Evolutionary conservation across 2,329 filamentous ascomycete genomes (phyloP).

Genomic region (Scleromitrula shiraiana): DNA sequence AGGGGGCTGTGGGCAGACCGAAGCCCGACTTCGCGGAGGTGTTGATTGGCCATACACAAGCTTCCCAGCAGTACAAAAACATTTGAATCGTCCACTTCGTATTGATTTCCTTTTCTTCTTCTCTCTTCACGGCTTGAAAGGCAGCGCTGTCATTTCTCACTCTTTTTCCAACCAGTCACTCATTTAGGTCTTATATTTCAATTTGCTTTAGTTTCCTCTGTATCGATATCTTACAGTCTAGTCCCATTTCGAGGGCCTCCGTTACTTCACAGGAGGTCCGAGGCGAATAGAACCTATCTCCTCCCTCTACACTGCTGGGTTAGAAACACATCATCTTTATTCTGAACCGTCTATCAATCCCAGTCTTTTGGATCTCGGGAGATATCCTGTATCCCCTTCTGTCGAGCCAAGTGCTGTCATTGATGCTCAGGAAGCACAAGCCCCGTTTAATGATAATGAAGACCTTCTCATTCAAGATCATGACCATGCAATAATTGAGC

Average conservation of each 20-base stretch:
- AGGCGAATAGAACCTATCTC: constrained; percentile 3
- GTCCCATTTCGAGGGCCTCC: background rate
- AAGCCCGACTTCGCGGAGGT: background rate
- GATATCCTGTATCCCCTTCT: background rate
- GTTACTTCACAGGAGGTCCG: constrained; percentile 2
- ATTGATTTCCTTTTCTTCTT: background rate
- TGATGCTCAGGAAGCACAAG: background rate
- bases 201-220: background rate
- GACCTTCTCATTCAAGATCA: background rate
- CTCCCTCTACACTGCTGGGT: background rate
- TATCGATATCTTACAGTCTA: background rate
- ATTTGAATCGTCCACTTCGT: background rate
- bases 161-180: background rate
- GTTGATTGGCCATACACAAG: background rate
- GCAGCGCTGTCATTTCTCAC: background rate
- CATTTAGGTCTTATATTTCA: background rate
- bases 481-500: background rate
- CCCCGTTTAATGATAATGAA: background rate
- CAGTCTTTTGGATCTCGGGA: constrained; percentile 5
- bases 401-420: background rate
- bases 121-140: constrained; percentile 1
- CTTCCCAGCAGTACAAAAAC: background rate
- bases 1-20: background rate
- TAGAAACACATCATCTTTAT: background rate
- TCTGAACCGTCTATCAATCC: constrained; percentile 3